Base-by-base conservation (phyloP, 768 basidiomycete species). In the Lyophyllum shimeji region DNA sequence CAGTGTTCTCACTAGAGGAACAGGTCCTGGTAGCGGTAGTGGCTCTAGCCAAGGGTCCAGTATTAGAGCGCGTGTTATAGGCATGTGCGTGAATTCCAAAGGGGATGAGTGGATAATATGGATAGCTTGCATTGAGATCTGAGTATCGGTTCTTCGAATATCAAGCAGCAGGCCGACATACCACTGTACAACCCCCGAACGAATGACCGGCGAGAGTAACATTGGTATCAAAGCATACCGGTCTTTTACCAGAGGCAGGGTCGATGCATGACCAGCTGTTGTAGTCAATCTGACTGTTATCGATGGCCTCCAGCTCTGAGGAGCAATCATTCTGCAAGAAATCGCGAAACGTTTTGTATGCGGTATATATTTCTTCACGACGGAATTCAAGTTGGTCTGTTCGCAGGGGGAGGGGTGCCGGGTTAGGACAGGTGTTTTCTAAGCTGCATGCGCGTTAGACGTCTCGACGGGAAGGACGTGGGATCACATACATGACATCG, bases 31-130 rank as follows among this genome's bases (percentile, higher is more conserved):
- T 37, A 76, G 67, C 7, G 85, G 79, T 21, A 92, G 64, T 17
- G 91, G 89, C 53, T 93, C 90, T 7, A 93, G 70, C 92, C 93
- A 94, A 18, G 93, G 93, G 69, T 95, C 93, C 17, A 91, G 78
- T 20, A 87, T 75, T 20, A 94, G 65, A 8, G 79, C 82, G 46
- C 81, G 79, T 6, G 73, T 69, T 48, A 89, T 70, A 0, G 85
- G 86, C 52, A 93, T 74, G 2, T 63, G 65, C 12, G 65, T 44
- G 54, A 78, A 72, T 2, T 68, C 69, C 24, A 67, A 63, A 17
- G 79, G 6, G 84, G 76, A 23, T 72, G 62, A 2, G 74, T 76
- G 21, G 85, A 83, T 11, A 88, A 71, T 8, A 87, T 66, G 9
- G 82, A 81, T 40, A 88, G 67, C 86, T 88, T 52, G 54, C n/a